A percentile compares a stretch with the other conserved stretches of the same genome.
Conservation (phyloP, 2,329 filamentous ascomycete species). For the Colletotrichum ledebouriae region DNA sequence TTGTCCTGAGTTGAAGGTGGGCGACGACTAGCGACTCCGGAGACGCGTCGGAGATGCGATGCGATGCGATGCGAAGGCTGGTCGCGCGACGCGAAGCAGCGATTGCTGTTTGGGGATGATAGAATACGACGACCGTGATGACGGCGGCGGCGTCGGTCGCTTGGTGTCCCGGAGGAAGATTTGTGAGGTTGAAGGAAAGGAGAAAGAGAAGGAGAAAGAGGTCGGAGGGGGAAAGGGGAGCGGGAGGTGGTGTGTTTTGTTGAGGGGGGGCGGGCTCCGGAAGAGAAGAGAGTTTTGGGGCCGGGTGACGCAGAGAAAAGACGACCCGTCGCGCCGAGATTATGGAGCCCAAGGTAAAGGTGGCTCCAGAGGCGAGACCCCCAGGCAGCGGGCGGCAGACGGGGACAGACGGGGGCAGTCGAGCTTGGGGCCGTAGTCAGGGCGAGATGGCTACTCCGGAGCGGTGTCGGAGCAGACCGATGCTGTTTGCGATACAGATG, state of each 20-base stretch:
- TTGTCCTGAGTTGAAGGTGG: conserved; percentile 4
- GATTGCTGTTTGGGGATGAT: neutral
- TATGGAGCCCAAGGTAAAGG: conserved; percentile 37
- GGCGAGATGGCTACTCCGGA: conserved; percentile 11
- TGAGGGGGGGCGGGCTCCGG: conserved; percentile 42
- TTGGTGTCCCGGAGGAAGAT: conserved; percentile 7
- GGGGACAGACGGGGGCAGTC: neutral
- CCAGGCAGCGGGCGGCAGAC: conserved; percentile 21
- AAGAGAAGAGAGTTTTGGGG: conserved; percentile 43
- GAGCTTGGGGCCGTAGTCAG: neutral
- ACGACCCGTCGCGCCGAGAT: conserved; percentile 43
- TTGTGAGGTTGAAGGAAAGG: neutral
- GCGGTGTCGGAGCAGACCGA: conserved; percentile 24
- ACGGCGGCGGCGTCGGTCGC: conserved; percentile 14
- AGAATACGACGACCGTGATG: conserved; percentile 5
- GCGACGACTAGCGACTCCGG: conserved; percentile 3
- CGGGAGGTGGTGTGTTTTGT: conserved; percentile 41
- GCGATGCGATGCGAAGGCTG: neutral
- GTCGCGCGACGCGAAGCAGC: conserved; percentile 32
- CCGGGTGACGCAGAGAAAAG: conserved; percentile 42
- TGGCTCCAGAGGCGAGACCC: conserved; percentile 40
- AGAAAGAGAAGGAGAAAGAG: conserved; percentile 28
- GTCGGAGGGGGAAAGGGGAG: conserved; percentile 35
- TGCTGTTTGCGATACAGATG: neutral
- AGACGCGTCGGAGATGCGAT: conserved; percentile 16